Conservation (phyloP, 352 stramenopile species). For the Phytophthora ohioensis region DNA sequence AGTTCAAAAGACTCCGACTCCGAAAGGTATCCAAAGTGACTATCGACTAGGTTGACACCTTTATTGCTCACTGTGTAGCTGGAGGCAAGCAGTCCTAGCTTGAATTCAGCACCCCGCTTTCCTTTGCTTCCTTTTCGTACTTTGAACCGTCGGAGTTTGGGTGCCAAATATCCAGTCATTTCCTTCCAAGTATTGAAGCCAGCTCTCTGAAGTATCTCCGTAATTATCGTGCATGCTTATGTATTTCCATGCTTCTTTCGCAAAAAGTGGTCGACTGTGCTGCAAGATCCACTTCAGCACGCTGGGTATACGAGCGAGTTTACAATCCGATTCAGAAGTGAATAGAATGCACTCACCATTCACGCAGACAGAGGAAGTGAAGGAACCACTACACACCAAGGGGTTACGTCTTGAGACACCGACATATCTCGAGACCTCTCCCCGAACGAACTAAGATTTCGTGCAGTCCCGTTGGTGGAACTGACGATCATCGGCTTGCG, state of each 20-base stretch:
- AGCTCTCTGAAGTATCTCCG: too few relatives aligned
- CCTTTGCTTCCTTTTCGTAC: neutral
- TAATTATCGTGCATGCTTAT: too few relatives aligned
- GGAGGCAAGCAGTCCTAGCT: neutral
- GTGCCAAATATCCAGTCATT: too few relatives aligned
- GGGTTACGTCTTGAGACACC: neutral
- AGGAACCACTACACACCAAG: neutral
- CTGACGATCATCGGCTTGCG: neutral
- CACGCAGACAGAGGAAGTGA: neutral
- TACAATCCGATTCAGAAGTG: neutral
- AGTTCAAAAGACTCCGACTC: neutral
- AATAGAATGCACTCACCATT: too few relatives aligned
- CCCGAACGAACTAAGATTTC: neutral
- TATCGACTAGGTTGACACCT: neutral
- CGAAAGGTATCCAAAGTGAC: neutral
- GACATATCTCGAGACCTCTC: neutral
- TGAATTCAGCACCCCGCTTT: neutral
- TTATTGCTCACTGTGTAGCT: neutral
- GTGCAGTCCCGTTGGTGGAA: neutral
- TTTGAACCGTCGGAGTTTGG: too few relatives aligned
- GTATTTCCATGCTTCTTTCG: too few relatives aligned
- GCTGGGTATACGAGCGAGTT: neutral
- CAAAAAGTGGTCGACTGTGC: too few relatives aligned
- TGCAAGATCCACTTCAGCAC: too few relatives aligned
- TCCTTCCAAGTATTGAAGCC: too few relatives aligned